Evolutionary conservation across 2,329 filamentous ascomycete species (phyloP).

Genomic region (Diaporthe ilicicola): DNA sequence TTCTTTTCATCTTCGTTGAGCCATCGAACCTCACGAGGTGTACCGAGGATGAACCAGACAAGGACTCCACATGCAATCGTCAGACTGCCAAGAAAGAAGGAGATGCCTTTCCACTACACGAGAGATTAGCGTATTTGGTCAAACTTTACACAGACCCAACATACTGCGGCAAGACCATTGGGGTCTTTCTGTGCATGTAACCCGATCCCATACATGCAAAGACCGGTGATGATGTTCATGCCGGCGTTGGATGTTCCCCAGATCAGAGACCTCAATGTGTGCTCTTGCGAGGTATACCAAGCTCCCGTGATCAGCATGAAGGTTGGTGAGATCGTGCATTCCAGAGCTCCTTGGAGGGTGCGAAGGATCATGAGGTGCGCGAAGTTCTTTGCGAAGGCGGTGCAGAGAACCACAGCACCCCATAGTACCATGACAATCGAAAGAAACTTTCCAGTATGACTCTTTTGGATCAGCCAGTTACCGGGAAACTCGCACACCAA

Average conservation of each 20-base stretch:
- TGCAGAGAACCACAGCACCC: conserved; percentile 40
- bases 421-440: conserved; percentile 45
- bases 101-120: conserved; percentile 40
- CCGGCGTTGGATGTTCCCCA: conserved; percentile 45
- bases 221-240: conserved; percentile 43
- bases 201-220: conserved; percentile 42
- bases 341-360: conserved; percentile 41
- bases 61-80: conserved; percentile 38
- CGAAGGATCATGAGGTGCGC: conserved; percentile 42
- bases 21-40: conserved; percentile 43
- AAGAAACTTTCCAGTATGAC: conserved; percentile 45
- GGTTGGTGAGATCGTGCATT: conserved; percentile 43
- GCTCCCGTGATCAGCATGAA: conserved; percentile 44
- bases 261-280: conserved; percentile 42
- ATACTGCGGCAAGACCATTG: conserved; percentile 1
- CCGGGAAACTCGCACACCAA: conserved; percentile 40
- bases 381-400: conserved; percentile 42
- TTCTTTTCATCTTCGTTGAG: conserved; percentile 43
- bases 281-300: conserved; percentile 45
- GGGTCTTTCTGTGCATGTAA: conserved; percentile 32
- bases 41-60: conserved; percentile 42
- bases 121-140: background rate
- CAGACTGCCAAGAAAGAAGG: conserved; percentile 41
- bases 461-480: conserved; percentile 46
- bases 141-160: background rate